These are phyloP conservation scores for Ulota crispa DNA, from an alignment of 225 moss, liverwort and hornwort species.

Conservation along the genomic window DNA sequence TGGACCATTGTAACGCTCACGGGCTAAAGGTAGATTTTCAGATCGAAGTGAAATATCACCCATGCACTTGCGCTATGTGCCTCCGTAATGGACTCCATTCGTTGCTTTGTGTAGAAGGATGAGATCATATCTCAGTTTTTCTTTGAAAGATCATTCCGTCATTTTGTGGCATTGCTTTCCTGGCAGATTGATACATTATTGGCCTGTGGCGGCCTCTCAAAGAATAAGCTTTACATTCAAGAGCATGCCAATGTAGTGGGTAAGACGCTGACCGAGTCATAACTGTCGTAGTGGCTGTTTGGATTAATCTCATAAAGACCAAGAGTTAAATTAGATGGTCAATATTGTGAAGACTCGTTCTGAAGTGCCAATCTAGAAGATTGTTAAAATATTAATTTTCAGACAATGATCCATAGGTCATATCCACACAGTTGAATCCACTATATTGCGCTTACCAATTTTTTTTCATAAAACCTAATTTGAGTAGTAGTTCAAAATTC, in stretches of 20 bases:
- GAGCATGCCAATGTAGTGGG: conserved; percentile 94
- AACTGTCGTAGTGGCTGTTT: conserved; percentile 5
- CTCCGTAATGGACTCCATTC: background rate
- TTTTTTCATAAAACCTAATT: too few species aligned
- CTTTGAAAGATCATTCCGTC: background rate
- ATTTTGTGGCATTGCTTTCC: conserved; percentile 1
- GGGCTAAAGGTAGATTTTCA: conserved; percentile 70
- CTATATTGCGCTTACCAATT: too few species aligned
- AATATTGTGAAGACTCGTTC: too few species aligned
- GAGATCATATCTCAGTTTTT: background rate
- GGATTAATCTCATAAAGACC: background rate
- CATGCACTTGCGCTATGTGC: background rate
- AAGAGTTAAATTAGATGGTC: too few species aligned
- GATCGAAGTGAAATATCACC: conserved; percentile 5
- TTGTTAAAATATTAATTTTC: too few species aligned
- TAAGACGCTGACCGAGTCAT: conserved; percentile 37
- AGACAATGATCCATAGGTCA: too few species aligned
- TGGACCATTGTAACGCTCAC: conserved; percentile 83
- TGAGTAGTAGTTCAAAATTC: too few species aligned
- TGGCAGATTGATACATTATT: conserved; percentile 84
- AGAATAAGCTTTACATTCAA: conserved; percentile 84
- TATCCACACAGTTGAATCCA: too few species aligned
- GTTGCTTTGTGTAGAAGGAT: background rate
- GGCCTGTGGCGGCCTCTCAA: conserved; percentile 93
- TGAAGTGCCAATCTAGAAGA: too few species aligned